phyloP scores from a whole-genome alignment of 75 land plant genomes.

The Picea glauca region DNA sequence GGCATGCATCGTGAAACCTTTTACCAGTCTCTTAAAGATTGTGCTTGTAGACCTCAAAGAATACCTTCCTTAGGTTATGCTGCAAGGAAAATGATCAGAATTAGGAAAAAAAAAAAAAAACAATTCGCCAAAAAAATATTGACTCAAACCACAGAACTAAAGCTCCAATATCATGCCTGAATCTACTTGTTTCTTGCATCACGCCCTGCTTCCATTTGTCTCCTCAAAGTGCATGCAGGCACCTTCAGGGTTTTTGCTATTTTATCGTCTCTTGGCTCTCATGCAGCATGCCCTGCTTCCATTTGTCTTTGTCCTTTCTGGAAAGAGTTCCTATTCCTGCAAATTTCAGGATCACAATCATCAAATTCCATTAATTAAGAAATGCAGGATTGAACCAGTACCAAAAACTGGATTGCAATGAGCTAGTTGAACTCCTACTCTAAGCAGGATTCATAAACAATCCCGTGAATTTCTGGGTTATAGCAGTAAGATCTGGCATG shows the following conservation, averaged over 20 bases:
- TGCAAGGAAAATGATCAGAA: conserved; percentile 26
- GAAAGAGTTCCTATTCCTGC: background rate
- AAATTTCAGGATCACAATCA: background rate
- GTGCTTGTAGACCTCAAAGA: conserved; percentile 78
- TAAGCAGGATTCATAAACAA: background rate
- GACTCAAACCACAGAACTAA: background rate
- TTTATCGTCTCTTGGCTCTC: conserved; percentile 72
- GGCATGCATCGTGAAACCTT: conserved; percentile 77
- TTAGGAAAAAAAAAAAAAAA: background rate
- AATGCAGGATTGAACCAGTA: too few relatives aligned
- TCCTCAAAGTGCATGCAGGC: conserved; percentile 37
- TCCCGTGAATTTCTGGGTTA: background rate
- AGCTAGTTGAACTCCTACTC: too few relatives aligned
- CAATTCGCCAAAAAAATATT: background rate
- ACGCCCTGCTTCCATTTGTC: conserved; percentile 50
- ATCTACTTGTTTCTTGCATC: conserved; percentile 93
- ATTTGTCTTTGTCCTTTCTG: background rate
- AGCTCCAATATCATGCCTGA: conserved; percentile 41
- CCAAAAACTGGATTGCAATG: too few relatives aligned
- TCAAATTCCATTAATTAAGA: background rate
- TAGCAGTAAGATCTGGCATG: background rate
- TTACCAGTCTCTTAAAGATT: conserved; percentile 59
- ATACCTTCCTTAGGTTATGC: conserved; percentile 82
- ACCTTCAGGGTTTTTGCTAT: conserved; percentile 58
- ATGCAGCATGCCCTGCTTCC: conserved; percentile 18